phyloP scores from a whole-genome alignment of 2,329 filamentous ascomycete genomes.

The Botryotinia convoluta region DNA sequence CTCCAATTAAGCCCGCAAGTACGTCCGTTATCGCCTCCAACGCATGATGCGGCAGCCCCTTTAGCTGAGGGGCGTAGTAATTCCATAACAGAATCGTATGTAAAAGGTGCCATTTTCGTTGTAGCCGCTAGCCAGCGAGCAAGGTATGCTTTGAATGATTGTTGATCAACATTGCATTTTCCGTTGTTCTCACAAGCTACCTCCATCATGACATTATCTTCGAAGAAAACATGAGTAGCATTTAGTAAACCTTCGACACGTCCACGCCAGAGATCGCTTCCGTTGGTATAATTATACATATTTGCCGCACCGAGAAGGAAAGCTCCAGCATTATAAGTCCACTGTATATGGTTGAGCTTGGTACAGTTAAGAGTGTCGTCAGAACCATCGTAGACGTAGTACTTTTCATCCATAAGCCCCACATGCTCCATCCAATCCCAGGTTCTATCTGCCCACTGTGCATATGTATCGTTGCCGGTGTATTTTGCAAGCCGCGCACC shows the following conservation, averaged over 20 bases:
- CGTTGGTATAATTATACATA: conserved; percentile 63
- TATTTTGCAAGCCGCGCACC: conserved; percentile 70
- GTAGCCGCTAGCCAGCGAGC: conserved; percentile 59
- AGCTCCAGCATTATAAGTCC: conserved; percentile 66
- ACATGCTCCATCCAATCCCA: conserved; percentile 66
- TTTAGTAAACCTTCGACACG: conserved; percentile 57
- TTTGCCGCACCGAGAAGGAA: conserved; percentile 65
- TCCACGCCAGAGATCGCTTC: conserved; percentile 56
- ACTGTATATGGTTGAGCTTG: conserved; percentile 59
- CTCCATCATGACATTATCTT: conserved; percentile 59
- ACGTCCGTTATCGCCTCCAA: conserved; percentile 55
- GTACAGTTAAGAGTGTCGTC: conserved; percentile 57
- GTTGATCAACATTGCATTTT: conserved; percentile 58
- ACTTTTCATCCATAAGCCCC: conserved; percentile 58
- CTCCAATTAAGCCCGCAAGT: conserved; percentile 63
- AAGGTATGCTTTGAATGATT: conserved; percentile 61
- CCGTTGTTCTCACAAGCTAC: conserved; percentile 59
- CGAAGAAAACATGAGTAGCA: conserved; percentile 54
- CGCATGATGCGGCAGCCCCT: conserved; percentile 57
- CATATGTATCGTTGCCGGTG: conserved; percentile 74
- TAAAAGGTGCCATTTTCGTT: conserved; percentile 62
- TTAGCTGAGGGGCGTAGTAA: conserved; percentile 54
- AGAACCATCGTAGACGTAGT: conserved; percentile 61
- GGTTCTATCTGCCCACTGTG: conserved; percentile 70
- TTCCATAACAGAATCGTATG: conserved; percentile 51